Evolutionary conservation across 441 rosid species (phyloP).

Genomic region (Populus hybrid): DNA sequence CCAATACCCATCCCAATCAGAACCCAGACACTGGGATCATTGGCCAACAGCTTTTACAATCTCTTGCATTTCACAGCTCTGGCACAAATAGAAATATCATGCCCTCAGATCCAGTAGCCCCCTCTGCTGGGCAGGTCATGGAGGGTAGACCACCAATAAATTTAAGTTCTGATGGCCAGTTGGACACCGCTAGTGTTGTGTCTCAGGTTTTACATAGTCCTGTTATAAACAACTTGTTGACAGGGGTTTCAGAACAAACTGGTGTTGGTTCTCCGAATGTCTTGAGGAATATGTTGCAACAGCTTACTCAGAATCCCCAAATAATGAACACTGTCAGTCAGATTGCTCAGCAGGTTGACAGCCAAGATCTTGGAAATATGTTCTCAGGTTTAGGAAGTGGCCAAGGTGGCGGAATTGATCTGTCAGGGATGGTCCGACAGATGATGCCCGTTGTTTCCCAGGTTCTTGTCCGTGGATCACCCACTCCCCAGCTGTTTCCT

Average conservation of each 20-base stretch:
- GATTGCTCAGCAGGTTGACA: slow-evolving; percentile 87
- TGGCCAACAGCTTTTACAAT: slow-evolving; percentile 59
- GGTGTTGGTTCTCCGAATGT: slow-evolving; percentile 81
- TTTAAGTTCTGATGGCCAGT: slow-evolving; percentile 35
- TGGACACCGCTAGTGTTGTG: slow-evolving; percentile 56
- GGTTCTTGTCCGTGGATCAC: slow-evolving; percentile 59
- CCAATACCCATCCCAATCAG: slow-evolving; percentile 33
- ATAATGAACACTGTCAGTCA: slow-evolving; percentile 82
- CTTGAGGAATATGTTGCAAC: slow-evolving; percentile 82
- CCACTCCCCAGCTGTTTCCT: slow-evolving; percentile 27
- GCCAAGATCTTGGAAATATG: slow-evolving; percentile 70
- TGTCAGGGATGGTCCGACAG: slow-evolving; percentile 84
- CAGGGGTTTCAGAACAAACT: slow-evolving; percentile 71
- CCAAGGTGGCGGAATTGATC: slow-evolving; percentile 66
- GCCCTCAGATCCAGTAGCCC: slow-evolving; percentile 19
- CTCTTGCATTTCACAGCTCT: slow-evolving; percentile 53
- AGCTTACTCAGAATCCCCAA: slow-evolving; percentile 79
- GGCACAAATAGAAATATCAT: slow-evolving; percentile 24
- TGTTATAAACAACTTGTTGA: slow-evolving; percentile 62
- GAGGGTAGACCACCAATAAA: slow-evolving; percentile 23
- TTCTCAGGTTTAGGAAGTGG: slow-evolving; percentile 63
- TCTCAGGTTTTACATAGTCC: slow-evolving; percentile 74
- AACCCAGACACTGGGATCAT: slow-evolving; percentile 31
- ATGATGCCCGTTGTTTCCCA: slow-evolving; percentile 97
- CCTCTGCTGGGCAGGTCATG: slow-evolving; percentile 9